phyloP scores from a whole-genome alignment of 148 eudicot genomes.

The Drosera capensis region DNA sequence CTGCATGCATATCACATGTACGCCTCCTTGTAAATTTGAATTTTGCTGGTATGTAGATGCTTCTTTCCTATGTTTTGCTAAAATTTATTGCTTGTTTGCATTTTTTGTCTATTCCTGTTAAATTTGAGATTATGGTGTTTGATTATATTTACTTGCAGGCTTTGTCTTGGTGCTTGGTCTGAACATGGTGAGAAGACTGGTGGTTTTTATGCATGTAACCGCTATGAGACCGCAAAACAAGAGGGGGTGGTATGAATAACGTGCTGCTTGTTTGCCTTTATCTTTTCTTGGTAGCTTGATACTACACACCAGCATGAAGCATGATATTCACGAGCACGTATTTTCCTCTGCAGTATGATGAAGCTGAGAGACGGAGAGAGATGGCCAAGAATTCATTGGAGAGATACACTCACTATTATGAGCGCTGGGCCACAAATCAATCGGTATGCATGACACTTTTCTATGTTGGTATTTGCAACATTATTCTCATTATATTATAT shows the following conservation, averaged over 20 bases:
- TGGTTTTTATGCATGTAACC: slow-evolving; percentile 90
- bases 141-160: slow-evolving; percentile 35
- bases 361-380: slow-evolving; percentile 77
- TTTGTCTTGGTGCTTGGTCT: slow-evolving; percentile 82
- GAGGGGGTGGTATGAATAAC: slow-evolving; percentile 56
- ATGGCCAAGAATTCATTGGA: slow-evolving; percentile 88
- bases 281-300: slow-evolving; percentile 4
- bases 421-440: slow-evolving; percentile 90
- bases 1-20: slow-evolving; percentile 92
- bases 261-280: not conserved
- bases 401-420: slow-evolving; percentile 91
- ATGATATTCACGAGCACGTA: not conserved
- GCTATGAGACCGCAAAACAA: slow-evolving; percentile 81
- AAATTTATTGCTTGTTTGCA: not conserved
- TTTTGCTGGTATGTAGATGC: slow-evolving; percentile 65
- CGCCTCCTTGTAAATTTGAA: slow-evolving; percentile 82
- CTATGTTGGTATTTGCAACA: not conserved
- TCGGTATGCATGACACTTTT: slow-evolving; percentile 35
- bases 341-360: slow-evolving; percentile 41
- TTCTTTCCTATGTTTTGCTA: not conserved
- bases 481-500: not conserved
- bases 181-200: slow-evolving; percentile 88
- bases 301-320: not conserved
- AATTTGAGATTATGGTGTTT: not conserved
- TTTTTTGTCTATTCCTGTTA: not conserved